Evolutionary conservation across 192 early-diverging fungal species (phyloP).

Genomic region (Coemansia guatemalensis): DNA sequence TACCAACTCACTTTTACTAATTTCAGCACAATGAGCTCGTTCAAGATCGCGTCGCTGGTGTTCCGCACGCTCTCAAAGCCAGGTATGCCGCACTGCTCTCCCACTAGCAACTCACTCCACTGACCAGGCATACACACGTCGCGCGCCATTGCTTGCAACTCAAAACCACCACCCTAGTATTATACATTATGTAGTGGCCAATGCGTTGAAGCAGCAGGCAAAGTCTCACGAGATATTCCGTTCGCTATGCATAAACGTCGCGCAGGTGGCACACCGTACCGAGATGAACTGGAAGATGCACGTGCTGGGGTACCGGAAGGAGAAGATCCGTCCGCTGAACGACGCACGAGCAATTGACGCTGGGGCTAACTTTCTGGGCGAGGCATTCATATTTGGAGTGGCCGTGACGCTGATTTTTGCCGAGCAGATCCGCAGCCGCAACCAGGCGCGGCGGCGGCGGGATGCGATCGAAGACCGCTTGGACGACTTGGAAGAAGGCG

Average conservation of each 20-base stretch:
- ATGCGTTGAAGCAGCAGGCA: constrained; percentile 54
- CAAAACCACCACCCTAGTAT: background rate
- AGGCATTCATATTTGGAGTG: constrained; percentile 74
- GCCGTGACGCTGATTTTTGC: constrained; percentile 69
- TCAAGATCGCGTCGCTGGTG: constrained; percentile 63
- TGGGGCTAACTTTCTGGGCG: constrained; percentile 78
- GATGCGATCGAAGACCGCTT: constrained; percentile 53
- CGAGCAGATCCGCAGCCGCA: constrained; percentile 66
- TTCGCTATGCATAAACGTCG: constrained; percentile 71
- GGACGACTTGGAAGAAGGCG: constrained; percentile 54
- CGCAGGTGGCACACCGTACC: constrained; percentile 73
- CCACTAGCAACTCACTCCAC: background rate
- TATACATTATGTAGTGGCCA: constrained; percentile 41
- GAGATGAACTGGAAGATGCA: constrained; percentile 84
- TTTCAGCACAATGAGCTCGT: constrained; percentile 55
- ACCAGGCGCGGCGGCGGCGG: constrained; percentile 32
- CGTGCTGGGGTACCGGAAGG: constrained; percentile 73
- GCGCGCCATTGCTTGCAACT: background rate
- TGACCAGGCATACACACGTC: background rate
- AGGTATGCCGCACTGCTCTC: constrained; percentile 45
- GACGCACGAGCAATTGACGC: constrained; percentile 77
- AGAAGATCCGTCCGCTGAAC: constrained; percentile 74
- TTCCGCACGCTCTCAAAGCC: constrained; percentile 68
- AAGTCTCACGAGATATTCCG: constrained; percentile 62
- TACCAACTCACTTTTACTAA: background rate